These are phyloP conservation scores for Erigeron canadensis DNA, from an alignment of 129 eudicot genomes.

Conservation along the genomic window DNA sequence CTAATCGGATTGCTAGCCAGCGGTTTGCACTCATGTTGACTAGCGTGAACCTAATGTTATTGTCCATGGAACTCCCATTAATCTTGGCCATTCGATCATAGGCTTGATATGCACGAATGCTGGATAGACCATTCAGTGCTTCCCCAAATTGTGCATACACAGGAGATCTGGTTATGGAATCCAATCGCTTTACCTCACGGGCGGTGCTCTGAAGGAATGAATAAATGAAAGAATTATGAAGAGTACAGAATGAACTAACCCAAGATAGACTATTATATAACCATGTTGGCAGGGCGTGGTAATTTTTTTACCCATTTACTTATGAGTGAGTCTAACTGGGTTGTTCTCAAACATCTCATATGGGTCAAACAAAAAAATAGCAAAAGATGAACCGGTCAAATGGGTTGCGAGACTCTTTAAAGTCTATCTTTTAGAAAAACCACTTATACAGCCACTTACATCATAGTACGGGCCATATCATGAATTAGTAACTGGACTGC, in stretches of 20 bases:
- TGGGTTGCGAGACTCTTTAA: background rate
- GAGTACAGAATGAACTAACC: background rate
- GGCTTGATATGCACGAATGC: constrained; percentile 95
- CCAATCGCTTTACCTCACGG: constrained; percentile 92
- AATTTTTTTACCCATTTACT: background rate
- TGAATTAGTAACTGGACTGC: no score
- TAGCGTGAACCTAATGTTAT: constrained; percentile 79
- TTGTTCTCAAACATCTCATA: background rate
- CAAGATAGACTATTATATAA: background rate
- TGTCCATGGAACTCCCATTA: constrained; percentile 93
- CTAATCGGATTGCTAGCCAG: constrained; percentile 92
- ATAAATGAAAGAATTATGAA: constrained; percentile 4
- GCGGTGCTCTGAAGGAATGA: constrained; percentile 73
- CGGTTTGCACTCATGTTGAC: constrained; percentile 89
- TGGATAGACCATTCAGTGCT: constrained; percentile 82
- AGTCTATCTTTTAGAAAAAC: background rate
- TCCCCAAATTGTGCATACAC: constrained; percentile 98
- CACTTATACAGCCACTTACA: background rate
- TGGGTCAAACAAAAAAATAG: background rate
- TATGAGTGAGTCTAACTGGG: background rate
- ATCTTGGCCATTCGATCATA: constrained; percentile 79
- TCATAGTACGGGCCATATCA: background rate
- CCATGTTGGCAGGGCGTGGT: background rate
- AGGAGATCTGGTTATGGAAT: constrained; percentile 85
- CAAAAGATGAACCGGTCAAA: background rate